These are phyloP conservation scores for Trichosanthes cucumerina DNA, from an alignment of 306 rosid species.

Conservation along the genomic window DNA sequence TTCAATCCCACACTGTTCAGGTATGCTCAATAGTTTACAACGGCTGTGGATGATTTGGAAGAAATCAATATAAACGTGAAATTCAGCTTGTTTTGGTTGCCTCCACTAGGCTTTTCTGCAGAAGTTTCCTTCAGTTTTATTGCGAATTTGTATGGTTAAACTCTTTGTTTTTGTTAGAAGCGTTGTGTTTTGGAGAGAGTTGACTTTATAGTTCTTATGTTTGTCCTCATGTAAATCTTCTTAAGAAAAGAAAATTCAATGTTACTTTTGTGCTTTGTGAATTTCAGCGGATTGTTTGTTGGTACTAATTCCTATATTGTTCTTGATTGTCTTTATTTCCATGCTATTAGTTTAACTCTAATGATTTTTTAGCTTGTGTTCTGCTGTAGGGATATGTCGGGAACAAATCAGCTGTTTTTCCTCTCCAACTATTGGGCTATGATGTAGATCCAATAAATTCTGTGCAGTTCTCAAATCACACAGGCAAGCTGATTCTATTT, in stretches of 20 bases:
- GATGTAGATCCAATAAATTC: constrained; percentile 90
- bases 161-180: neutral
- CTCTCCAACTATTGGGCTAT: constrained; percentile 75
- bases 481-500: constrained; percentile 62
- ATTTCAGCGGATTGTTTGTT: neutral
- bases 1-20: constrained; percentile 82
- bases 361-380: neutral
- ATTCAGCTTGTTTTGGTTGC: neutral
- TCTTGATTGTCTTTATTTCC: neutral
- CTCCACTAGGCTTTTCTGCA: neutral
- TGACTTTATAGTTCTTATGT: neutral
- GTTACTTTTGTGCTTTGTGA: neutral
- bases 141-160: neutral
- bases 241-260: neutral
- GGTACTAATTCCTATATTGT: neutral
- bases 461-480: constrained; percentile 88
- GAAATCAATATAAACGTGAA: neutral
- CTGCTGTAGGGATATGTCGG: constrained; percentile 68
- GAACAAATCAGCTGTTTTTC: constrained; percentile 77
- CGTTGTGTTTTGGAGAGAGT: neutral
- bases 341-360: neutral
- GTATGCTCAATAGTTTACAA: constrained; percentile 19
- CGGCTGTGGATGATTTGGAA: neutral
- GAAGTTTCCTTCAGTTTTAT: neutral
- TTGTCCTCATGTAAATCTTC: neutral